phyloP scores from a whole-genome alignment of 345 rosid species.

The Theobroma cacao region DNA sequence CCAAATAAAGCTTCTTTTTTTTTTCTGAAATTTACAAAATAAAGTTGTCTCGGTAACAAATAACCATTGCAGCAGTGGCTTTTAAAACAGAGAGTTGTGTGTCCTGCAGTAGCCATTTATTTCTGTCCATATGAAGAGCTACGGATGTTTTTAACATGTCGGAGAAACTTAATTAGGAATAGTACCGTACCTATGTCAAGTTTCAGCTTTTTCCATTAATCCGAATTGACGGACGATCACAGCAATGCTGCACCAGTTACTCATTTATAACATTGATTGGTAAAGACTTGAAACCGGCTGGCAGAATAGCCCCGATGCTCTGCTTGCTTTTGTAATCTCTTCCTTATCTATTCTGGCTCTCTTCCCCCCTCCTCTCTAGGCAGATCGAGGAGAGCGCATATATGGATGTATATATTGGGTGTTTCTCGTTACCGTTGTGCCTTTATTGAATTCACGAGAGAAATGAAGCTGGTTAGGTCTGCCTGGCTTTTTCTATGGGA shows the following conservation, averaged over 20 bases:
- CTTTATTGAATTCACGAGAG: neutral
- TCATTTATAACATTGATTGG: neutral
- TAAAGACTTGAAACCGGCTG: neutral
- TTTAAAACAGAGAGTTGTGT: neutral
- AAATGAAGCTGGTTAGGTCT: neutral
- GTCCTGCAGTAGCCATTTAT: neutral
- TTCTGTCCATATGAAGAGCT: neutral
- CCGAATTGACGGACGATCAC: neutral
- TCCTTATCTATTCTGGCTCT: neutral
- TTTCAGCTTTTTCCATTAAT: neutral
- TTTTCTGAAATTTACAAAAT: too few relatives aligned
- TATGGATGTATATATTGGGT: neutral
- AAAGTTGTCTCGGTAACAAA: neutral
- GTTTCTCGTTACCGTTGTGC: neutral
- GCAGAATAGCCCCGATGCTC: neutral
- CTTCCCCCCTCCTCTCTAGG: neutral
- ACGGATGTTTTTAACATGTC: neutral
- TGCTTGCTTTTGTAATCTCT: neutral
- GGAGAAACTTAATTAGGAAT: neutral
- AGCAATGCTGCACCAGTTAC: neutral
- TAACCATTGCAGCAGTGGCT: neutral
- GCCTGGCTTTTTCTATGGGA: neutral
- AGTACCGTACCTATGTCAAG: neutral
- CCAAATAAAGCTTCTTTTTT: too few relatives aligned
- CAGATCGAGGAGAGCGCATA: neutral